Percentiles rank a stretch among this genome's conserved stretches.
Evolutionary conservation across 306 rosid genomes (phyloP).

Genomic region (Gleditsia sinensis): DNA sequence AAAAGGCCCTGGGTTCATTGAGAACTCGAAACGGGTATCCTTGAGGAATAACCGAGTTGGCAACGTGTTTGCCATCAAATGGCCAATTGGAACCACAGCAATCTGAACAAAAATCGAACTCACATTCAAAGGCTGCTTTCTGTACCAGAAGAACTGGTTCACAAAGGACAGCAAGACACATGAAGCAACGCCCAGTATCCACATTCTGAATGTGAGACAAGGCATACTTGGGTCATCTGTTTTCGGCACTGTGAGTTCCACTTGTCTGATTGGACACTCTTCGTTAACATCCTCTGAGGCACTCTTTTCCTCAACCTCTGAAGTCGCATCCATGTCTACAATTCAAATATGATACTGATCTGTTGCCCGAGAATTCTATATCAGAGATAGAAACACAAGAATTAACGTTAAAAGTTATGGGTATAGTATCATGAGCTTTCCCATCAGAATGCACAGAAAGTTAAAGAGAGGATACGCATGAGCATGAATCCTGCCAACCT

Average conservation of each 20-base stretch:
- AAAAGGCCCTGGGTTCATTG: slow-evolving; percentile 67
- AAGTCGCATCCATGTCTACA: not conserved
- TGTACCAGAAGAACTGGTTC: slow-evolving; percentile 71
- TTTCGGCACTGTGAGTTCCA: slow-evolving; percentile 59
- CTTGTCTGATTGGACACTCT: slow-evolving; percentile 49
- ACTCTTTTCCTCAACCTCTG: not conserved
- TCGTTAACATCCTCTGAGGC: slow-evolving; percentile 16
- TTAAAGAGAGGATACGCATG: too few relatives aligned
- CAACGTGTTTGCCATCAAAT: slow-evolving; percentile 51
- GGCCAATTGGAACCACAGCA: slow-evolving; percentile 65
- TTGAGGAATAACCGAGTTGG: slow-evolving; percentile 36
- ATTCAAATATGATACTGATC: not conserved
- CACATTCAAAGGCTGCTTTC: slow-evolving; percentile 51
- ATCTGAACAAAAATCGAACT: slow-evolving; percentile 60
- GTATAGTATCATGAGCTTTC: too few relatives aligned
- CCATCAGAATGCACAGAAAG: too few relatives aligned
- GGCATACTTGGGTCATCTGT: slow-evolving; percentile 63
- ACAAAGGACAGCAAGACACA: slow-evolving; percentile 57
- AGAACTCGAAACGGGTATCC: slow-evolving; percentile 48
- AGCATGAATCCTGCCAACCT: too few relatives aligned
- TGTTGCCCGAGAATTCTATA: not conserved
- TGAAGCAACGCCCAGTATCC: slow-evolving; percentile 59
- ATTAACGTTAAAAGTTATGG: too few relatives aligned
- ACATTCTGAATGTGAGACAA: slow-evolving; percentile 59
- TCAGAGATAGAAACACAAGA: too few relatives aligned